Percentiles rank a stretch among this genome's conserved stretches.
Conservation (phyloP, 2,329 filamentous ascomycete species). For the Nakataea oryzae region DNA sequence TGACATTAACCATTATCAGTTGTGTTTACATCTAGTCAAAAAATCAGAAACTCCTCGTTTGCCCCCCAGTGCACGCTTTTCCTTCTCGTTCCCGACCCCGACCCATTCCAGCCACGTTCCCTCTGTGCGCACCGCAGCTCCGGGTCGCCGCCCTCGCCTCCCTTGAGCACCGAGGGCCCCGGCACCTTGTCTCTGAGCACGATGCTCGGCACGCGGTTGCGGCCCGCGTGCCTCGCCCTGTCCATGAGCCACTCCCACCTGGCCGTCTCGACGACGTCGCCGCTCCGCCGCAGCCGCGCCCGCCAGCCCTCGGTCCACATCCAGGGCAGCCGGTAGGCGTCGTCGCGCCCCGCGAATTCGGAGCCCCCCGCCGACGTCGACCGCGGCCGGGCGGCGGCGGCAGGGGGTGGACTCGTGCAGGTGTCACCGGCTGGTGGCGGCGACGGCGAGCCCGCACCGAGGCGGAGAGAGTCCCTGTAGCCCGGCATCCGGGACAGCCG, state of each 20-base stretch:
- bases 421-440: too few relatives aligned
- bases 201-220: slow-evolving; percentile 7
- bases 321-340: slow-evolving; percentile 24
- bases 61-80: slow-evolving; percentile 1
- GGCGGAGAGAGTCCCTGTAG: slow-evolving; percentile 1
- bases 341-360: slow-evolving; percentile 8
- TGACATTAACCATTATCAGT: neutral
- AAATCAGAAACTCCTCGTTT: neutral
- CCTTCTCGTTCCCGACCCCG: neutral
- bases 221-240: slow-evolving; percentile 9
- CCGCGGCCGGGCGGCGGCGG: neutral
- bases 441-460: neutral
- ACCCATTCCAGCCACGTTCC: neutral
- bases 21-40: neutral
- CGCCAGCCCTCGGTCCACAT: slow-evolving; percentile 26
- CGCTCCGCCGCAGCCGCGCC: slow-evolving; percentile 17
- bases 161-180: slow-evolving; percentile 6
- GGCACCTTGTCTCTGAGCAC: slow-evolving; percentile 6
- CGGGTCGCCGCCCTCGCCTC: neutral
- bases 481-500: neutral
- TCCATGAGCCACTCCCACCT: slow-evolving; percentile 20
- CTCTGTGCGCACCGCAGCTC: neutral
- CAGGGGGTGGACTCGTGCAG: neutral
- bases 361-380: neutral
- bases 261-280: slow-evolving; percentile 21